Evolutionary conservation across 192 early-diverging fungal genomes (phyloP).

Genomic region (Fimicolochytrium jonesii): DNA sequence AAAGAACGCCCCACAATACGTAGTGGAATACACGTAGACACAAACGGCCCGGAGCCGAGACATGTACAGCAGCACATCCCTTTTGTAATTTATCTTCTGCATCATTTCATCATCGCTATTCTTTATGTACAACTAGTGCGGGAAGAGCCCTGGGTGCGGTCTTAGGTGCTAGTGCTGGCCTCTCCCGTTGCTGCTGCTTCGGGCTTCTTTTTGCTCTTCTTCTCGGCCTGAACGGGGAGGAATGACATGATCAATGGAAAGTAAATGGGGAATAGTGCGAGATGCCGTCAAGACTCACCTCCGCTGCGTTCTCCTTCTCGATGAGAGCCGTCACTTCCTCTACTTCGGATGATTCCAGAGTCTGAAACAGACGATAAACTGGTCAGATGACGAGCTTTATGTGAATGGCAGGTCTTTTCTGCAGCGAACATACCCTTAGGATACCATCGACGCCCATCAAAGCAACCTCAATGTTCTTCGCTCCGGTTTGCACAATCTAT

Average conservation of each 20-base stretch:
- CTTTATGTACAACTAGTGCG: no score
- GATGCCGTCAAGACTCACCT: conserved; percentile 27
- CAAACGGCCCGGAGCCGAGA: no score
- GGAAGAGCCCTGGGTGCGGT: no score
- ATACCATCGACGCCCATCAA: conserved; percentile 77
- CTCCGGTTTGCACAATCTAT: conserved; percentile 95
- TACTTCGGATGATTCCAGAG: conserved; percentile 68
- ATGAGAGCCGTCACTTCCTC: conserved; percentile 70
- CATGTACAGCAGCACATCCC: no score
- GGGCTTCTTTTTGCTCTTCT: conserved; percentile 34
- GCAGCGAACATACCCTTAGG: conserved; percentile 50
- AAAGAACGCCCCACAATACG: no score
- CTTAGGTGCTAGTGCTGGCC: neutral
- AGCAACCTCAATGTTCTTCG: conserved; percentile 99
- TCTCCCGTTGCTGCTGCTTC: neutral
- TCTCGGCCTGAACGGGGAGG: conserved; percentile 26
- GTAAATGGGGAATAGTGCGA: neutral
- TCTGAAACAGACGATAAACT: conserved; percentile 31
- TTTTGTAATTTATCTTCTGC: no score
- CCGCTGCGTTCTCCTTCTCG: conserved; percentile 87
- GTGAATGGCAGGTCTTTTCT: neutral
- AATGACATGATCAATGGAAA: neutral
- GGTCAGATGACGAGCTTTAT: no score
- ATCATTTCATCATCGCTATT: no score
- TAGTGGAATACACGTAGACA: no score